Base-by-base conservation (phyloP, 352 stramenopile species). In the Phytophthora sojae region DNA sequence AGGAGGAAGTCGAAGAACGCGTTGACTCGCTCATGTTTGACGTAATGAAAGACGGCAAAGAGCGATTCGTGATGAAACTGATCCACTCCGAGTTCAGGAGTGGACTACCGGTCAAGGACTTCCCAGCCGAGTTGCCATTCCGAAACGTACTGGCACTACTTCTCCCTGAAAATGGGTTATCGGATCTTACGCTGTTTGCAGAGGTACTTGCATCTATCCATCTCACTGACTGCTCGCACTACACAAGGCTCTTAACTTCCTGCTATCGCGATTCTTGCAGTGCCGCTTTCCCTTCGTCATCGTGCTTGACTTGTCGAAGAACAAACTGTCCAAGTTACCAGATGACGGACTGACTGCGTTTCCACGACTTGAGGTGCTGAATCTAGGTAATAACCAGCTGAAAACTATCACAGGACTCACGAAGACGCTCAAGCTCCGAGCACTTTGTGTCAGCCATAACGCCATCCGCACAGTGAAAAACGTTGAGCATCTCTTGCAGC, bases 381-480 rank as follows among this genome's bases (percentile, higher is more conserved):
- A 94, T 51, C 56, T 96, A 51, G 76, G 71, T 0, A 42, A 83
- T 17, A 96, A 96, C 30, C 73, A 77, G 17, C 54, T 96, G 17
- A 85, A 79, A 58, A 65, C 45, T 4, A 90, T 95, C 35, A 69
- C 73, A 17, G 88, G 88, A 1, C 64, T 94, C 2, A 63, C 75
- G 1, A 86, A 89, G 29, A 68, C 80, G 1, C 86, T 88, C 32
- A 79, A 92, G 35, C 62, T 95, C 0, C 82, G 81, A 19, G 88
- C 88, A 3, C 73, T 95, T 35, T 86, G 83, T 55, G 61, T 91
- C 14, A 78, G 74, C 21, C 57, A 85, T 61, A 95, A 95, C 45
- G 23, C 55, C 4, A 81, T 95, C 35, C 81, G 81, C 23, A 76
- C 42, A 0, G 81, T 92, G 60, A 94, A 85, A 54, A 96, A 96